Evolutionary conservation across 768 basidiomycete genomes (phyloP), one percentile per base, ranked within the genome.

Genomic region (Phanerochaete carnosa): DNA sequence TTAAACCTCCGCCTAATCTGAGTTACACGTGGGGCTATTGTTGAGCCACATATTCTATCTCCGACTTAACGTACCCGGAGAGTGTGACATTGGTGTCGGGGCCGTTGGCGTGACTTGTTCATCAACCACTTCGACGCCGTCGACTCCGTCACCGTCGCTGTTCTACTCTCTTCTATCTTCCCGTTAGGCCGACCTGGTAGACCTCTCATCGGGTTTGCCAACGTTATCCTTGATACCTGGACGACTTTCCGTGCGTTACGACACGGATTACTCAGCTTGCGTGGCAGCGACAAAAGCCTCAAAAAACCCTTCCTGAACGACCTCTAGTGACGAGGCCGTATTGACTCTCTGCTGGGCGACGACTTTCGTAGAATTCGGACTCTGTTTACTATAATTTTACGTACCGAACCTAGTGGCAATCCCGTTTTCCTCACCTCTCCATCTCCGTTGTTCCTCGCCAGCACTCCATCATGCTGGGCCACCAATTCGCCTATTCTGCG

Each of bases 401-500:
- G 35, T 55, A 43, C 54, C 33, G 47, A 46, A 47, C 30, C 43
- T 45, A 47, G 26, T 53, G 61, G 46, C 33, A 45, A 54, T 46
- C 56, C 46, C 60, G 47, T 30, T 49, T 35, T 51, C 62, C 59
- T 57, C 50, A 49, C 65, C 45, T 30, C 46, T 32, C 28, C 50
- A 50, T 58, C 49, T 32, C 47, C 58, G 53, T 49, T 58, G 63
- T 33, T 53, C 52, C 61, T 66, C 64, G 61, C 53, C 39, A 55
- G 52, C n/a, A 49, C 45, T 50, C 60, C 57, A 37, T 53, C 76
- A 93, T 94, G 91, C 81, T 92, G 59, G 91, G 91, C 65, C 91
- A 93, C 77, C 89, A 90, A 75, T 94, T 94, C 69, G 92, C 95
- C 63, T 92, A 84, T 75, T 97, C 95, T 28, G 88, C 92, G 70